phyloP scores from a whole-genome alignment of 2,329 filamentous ascomycete genomes.

The Tolypocladium cylindrosporum region DNA sequence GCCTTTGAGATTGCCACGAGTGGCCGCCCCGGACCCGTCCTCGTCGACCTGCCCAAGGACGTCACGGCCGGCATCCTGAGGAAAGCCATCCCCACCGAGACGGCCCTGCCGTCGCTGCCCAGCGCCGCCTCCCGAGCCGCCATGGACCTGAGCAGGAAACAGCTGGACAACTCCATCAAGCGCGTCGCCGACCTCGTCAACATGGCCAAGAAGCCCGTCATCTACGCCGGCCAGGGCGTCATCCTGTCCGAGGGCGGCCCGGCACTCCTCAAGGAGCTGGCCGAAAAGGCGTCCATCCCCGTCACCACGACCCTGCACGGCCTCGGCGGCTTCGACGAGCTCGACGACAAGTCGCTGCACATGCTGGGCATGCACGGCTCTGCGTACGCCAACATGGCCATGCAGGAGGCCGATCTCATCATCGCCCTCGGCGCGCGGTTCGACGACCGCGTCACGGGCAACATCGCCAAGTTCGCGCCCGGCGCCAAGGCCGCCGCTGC shows the following conservation, averaged over 20 bases:
- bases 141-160: conserved; percentile 59
- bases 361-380: conserved; percentile 99
- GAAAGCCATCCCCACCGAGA: conserved; percentile 69
- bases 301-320: conserved; percentile 95
- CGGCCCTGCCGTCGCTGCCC: conserved; percentile 67
- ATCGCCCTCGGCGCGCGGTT: conserved; percentile 90
- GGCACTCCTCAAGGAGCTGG: conserved; percentile 69
- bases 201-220: conserved; percentile 82
- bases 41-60: conserved; percentile 95
- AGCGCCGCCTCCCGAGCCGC: conserved; percentile 80
- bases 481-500: conserved; percentile 74
- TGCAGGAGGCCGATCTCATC: conserved; percentile 93
- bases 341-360: conserved; percentile 87
- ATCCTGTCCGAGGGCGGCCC: conserved; percentile 72
- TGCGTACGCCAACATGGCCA: conserved; percentile 95
- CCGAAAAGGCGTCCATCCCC: conserved; percentile 83
- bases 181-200: conserved; percentile 79
- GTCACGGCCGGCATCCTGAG: conserved; percentile 78
- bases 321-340: conserved; percentile 84
- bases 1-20: conserved; percentile 96
- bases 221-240: conserved; percentile 90
- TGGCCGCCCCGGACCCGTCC: conserved; percentile 84
- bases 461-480: conserved; percentile 79
- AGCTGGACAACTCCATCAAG: conserved; percentile 63
- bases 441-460: conserved; percentile 86